Evolutionary conservation across 108 stramenopile genomes (phyloP).

Genomic region (Stephanodiscus triporus): DNA sequence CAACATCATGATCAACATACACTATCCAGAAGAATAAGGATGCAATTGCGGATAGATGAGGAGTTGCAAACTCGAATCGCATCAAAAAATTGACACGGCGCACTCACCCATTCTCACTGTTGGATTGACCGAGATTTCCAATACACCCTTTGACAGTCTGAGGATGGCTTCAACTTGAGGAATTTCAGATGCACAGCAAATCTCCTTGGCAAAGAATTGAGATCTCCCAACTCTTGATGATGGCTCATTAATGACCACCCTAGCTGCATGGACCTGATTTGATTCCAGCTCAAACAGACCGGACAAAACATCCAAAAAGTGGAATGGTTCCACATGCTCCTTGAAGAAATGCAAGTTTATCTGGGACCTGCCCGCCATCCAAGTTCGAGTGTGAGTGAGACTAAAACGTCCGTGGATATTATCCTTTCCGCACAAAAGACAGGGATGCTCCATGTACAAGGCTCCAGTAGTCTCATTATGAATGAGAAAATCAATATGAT

Average conservation of each 20-base stretch:
- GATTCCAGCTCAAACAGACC: constrained; percentile 44
- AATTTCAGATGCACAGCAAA: constrained; percentile 67
- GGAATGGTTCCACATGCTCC: constrained; percentile 34
- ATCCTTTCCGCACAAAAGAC: constrained; percentile 43
- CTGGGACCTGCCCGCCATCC: constrained; percentile 33
- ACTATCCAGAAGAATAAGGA: constrained; percentile 13
- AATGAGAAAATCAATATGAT: constrained; percentile 55
- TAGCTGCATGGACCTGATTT: constrained; percentile 34
- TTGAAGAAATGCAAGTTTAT: constrained; percentile 52
- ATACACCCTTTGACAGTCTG: constrained; percentile 43
- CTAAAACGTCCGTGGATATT: constrained; percentile 57
- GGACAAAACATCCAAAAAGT: constrained; percentile 39
- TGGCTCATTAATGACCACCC: constrained; percentile 11
- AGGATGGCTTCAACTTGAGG: constrained; percentile 50
- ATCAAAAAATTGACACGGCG: not conserved
- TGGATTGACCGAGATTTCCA: constrained; percentile 53
- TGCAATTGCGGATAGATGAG: not conserved
- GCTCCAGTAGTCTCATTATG: constrained; percentile 45
- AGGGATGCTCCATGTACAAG: constrained; percentile 59
- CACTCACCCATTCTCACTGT: constrained; percentile 41
- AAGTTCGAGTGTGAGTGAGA: constrained; percentile 39
- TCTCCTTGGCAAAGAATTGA: constrained; percentile 50
- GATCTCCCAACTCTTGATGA: constrained; percentile 41
- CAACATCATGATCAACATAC: constrained; percentile 62
- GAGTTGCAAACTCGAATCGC: not conserved